Evolutionary conservation across 768 basidiomycete species (phyloP), one percentile per base, ranked within the genome.

Genomic region (Hericium erinaceus): DNA sequence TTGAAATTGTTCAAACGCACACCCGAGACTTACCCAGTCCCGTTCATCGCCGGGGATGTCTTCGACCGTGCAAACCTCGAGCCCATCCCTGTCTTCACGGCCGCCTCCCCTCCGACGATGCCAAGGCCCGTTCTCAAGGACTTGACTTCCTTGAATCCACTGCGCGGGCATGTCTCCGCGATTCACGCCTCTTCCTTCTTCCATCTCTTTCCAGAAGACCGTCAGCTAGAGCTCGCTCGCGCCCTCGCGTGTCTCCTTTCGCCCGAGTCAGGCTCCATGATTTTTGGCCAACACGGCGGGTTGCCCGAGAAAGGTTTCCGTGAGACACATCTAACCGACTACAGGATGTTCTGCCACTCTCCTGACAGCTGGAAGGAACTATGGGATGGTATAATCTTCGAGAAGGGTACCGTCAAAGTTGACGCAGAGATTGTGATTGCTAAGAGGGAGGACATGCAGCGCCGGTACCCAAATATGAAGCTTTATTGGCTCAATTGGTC

Each of bases 1-100:
- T 83, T 87, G 60, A 72, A 78, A 46, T 72, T 87, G 15, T 88
- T 85, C 70, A 74, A 67, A 52, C 74, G 78, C 3, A 80, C 73
- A 0, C 75, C 77, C 0, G 69, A 76, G 40, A 73, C 76, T 0
- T 85, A 82, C 67, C 79, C 81, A 1, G 80, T 74, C 0, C 66
- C 71, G 0, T 87, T 87, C 64, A 55, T 87, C 15, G 67, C 73
- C 12, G 85, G 84, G 0, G 76, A 87, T 58, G 73, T 68, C 0
- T 77, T 87, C 50, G 74, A 83, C 58, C 68, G 75, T 7, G 57
- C 61, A 2, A 70, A 79, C 53, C 72, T 85, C 20, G 63, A 73
- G 6, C 46, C 55, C 39, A 63, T 63, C 0, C 64, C 67, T 6
- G 64, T 66, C 48, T 65, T 68, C 48, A 62, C 64, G 28, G 48